Percentiles rank a stretch among this genome's conserved stretches.
These are phyloP conservation scores for Acrasis kona DNA, from an alignment of 78 protist species.

Conservation along the genomic window DNA sequence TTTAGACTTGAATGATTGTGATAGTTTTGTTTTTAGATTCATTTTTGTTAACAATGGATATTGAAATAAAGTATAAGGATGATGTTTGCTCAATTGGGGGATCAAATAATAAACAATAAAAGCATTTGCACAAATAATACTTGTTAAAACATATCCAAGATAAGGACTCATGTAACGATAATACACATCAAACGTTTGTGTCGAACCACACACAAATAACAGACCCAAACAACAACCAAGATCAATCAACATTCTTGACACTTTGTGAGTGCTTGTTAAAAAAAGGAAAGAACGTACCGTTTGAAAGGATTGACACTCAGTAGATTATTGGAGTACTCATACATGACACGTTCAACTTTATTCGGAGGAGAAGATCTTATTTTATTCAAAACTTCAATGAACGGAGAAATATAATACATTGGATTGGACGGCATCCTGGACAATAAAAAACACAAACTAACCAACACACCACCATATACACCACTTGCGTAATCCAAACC, in stretches of 20 bases:
- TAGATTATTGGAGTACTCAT: too few relatives aligned
- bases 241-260: too few relatives aligned
- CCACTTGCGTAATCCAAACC: neutral
- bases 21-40: neutral
- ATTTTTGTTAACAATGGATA: neutral
- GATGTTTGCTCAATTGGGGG: neutral
- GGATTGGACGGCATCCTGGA: neutral
- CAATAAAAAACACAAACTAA: neutral
- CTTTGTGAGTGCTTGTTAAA: too few relatives aligned
- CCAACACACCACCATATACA: neutral
- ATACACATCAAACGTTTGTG: too few relatives aligned
- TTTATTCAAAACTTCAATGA: neutral
- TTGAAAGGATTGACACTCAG: too few relatives aligned
- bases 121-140: neutral
- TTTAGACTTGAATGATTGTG: neutral
- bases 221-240: too few relatives aligned
- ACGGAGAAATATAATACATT: neutral
- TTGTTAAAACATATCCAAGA: neutral
- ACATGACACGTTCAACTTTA: too few relatives aligned
- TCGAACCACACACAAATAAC: too few relatives aligned
- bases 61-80: neutral
- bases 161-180: too few relatives aligned
- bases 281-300: too few relatives aligned
- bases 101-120: neutral
- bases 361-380: too few relatives aligned